Base-by-base conservation (phyloP, 148 eudicot genomes). In the Agrostemma githago region DNA sequence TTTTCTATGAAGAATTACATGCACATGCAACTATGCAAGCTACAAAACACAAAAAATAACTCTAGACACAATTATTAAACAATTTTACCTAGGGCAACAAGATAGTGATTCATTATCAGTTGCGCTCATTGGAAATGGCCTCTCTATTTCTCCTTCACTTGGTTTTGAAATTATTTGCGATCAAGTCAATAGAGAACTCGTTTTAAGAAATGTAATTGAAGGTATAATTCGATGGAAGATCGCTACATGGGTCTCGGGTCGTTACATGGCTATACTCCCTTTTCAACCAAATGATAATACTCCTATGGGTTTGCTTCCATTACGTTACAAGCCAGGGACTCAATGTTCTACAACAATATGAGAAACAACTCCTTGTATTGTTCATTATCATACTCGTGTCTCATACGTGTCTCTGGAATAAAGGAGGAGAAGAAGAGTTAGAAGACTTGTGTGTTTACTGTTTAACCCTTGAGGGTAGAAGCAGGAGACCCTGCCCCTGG, bases 201-300 rank as follows among this genome's bases (percentile, higher is more conserved):
- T 84, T 17, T 46, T 94, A 46, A 78, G 44, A 46, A 19, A 91
- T 7, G 89, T 83, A 80, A 78, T 80, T 42, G 83, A 86, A 34
- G 98, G 98, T 16, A 59, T 68, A 66, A 71, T 91, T 17, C 74
- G 97, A 54, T 94, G 98, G 98, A 94, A 86, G 75, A 80, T 94
- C 2, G 93, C 96, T 48, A 89, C 81, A 81, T 94, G 97, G 97
- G 92, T 89, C 56, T 91, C 97, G 1, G 93, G 97, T 1, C 79
- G 82, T 60, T 91, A 91, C 68, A 79, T 89, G 71, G 77, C 91
- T 10, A 83, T 26, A 26, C 34, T 26, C 34, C 34, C 34, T 26
- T 26, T 26, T 26, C 34, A 26, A 26, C 34, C 34, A 26, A 26
- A 26, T 26, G 34, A 78, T 70, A 87, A 91, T 12, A 86, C 80